Evolutionary conservation across 2,329 filamentous ascomycete genomes (phyloP).

Genomic region (Aspergillus intermedius): DNA sequence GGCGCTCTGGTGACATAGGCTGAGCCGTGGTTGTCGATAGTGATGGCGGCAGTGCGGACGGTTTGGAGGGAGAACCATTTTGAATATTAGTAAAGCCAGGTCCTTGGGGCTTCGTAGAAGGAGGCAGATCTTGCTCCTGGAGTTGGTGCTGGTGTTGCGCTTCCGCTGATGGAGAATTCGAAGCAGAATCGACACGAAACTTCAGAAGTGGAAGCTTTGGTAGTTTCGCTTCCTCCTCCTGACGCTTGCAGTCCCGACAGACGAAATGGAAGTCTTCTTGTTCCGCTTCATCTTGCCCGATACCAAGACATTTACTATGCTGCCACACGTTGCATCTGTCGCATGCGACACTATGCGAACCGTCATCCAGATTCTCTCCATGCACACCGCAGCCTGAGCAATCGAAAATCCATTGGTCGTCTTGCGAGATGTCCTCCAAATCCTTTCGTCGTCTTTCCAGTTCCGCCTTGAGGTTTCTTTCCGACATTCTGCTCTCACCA

Average conservation of each 20-base stretch:
- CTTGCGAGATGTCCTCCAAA: slow-evolving; percentile 64
- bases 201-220: slow-evolving; percentile 59
- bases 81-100: slow-evolving; percentile 11
- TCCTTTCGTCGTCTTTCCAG: slow-evolving; percentile 74
- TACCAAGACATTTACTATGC: slow-evolving; percentile 84
- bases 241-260: slow-evolving; percentile 69
- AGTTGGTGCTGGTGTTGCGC: neutral
- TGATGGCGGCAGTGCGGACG: slow-evolving; percentile 9
- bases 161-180: neutral
- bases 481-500: slow-evolving; percentile 60
- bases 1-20: slow-evolving; percentile 26
- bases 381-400: slow-evolving; percentile 81
- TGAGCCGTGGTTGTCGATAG: slow-evolving; percentile 8
- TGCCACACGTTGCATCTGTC: slow-evolving; percentile 95
- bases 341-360: slow-evolving; percentile 86
- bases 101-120: slow-evolving; percentile 19
- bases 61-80: slow-evolving; percentile 16
- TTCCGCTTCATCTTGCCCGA: slow-evolving; percentile 72
- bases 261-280: slow-evolving; percentile 81
- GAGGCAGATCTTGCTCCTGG: slow-evolving; percentile 7
- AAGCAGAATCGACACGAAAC: slow-evolving; percentile 44
- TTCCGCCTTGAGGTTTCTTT: slow-evolving; percentile 72
- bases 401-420: slow-evolving; percentile 90
- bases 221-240: slow-evolving; percentile 55
- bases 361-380: slow-evolving; percentile 84